phyloP scores from a whole-genome alignment of 2,329 filamentous ascomycete species.

The Fusarium kyushuense region DNA sequence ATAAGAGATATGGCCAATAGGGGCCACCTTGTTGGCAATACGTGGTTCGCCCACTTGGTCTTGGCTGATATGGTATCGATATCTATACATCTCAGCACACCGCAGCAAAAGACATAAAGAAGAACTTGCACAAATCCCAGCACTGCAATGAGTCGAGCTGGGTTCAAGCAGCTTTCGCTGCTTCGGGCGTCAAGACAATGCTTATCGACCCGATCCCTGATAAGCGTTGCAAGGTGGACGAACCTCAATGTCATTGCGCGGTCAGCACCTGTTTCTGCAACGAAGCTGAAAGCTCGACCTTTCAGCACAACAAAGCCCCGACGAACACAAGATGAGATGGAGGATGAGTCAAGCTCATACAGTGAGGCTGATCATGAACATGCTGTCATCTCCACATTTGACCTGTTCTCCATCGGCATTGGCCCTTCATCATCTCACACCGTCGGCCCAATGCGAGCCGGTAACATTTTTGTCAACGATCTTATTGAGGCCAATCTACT shows the following conservation, averaged over 20 bases:
- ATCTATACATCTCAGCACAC: background rate
- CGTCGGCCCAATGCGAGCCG: constrained; percentile 64
- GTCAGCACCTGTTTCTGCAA: background rate
- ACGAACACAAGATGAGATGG: constrained; percentile 31
- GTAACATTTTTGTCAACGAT: constrained; percentile 64
- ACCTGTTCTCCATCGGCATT: constrained; percentile 65
- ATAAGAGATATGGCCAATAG: constrained; percentile 29
- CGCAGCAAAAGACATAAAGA: constrained; percentile 9
- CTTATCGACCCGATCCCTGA: constrained; percentile 32
- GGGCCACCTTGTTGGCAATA: constrained; percentile 27
- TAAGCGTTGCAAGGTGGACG: constrained; percentile 20
- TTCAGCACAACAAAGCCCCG: constrained; percentile 28
- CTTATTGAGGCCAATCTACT: constrained; percentile 60
- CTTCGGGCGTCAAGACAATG: constrained; percentile 33
- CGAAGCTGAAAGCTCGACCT: constrained; percentile 11
- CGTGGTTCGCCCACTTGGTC: constrained; percentile 4
- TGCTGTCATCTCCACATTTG: constrained; percentile 65
- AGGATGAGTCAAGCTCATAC: constrained; percentile 54
- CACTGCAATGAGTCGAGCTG: constrained; percentile 29
- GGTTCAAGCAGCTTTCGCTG: constrained; percentile 39
- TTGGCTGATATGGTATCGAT: constrained; percentile 26
- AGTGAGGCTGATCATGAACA: constrained; percentile 64
- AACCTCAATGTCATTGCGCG: constrained; percentile 10
- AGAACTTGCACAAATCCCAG: background rate
- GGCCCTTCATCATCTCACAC: constrained; percentile 65